Percentiles rank a stretch among this genome's conserved stretches.
Evolutionary conservation across 2,329 filamentous ascomycete genomes (phyloP).

Genomic region (Ampelomyces quisqualis): DNA sequence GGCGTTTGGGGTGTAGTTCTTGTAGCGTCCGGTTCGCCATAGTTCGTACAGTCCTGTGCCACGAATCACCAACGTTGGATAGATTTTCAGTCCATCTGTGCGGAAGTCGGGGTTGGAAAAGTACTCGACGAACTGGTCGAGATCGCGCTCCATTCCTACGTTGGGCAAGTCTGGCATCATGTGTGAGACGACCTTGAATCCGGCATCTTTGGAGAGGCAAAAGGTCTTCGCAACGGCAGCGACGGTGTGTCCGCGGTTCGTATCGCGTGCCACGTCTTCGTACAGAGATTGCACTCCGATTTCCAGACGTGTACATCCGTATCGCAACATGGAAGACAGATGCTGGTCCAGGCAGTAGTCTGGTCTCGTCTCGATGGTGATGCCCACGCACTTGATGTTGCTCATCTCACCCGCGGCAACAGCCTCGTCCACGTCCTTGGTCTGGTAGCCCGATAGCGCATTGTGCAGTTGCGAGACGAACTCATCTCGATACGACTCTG

Average conservation of each 20-base stretch:
- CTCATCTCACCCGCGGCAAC: slow-evolving; percentile 95
- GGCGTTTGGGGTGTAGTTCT: slow-evolving; percentile 98
- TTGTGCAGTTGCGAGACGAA: slow-evolving; percentile 98
- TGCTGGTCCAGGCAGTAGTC: slow-evolving; percentile 98
- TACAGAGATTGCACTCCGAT: slow-evolving; percentile 96
- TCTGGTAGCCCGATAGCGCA: slow-evolving; percentile 92
- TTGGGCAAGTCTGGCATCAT: slow-evolving; percentile 99
- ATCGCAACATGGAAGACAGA: slow-evolving; percentile 92
- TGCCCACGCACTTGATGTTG: slow-evolving; percentile 95
- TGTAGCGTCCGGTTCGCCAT: slow-evolving; percentile 94
- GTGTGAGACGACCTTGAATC: slow-evolving; percentile 98
- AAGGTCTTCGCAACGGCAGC: slow-evolving; percentile 95
- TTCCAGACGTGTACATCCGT: slow-evolving; percentile 92
- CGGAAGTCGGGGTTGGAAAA: slow-evolving; percentile 96
- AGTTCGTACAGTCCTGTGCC: slow-evolving; percentile 96
- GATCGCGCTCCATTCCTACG: slow-evolving; percentile 95
- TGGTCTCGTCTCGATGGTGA: slow-evolving; percentile 95
- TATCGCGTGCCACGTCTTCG: slow-evolving; percentile 97
- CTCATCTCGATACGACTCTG: slow-evolving; percentile 83
- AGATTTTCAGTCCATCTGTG: slow-evolving; percentile 96
- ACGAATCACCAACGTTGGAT: slow-evolving; percentile 94
- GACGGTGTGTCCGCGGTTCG: slow-evolving; percentile 94
- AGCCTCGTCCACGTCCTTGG: slow-evolving; percentile 90
- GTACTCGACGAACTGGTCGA: slow-evolving; percentile 96
- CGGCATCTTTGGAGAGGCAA: slow-evolving; percentile 93